A percentile compares a stretch with the other conserved stretches of the same genome.
phyloP scores from a whole-genome alignment of 2,329 filamentous ascomycete species.

The Bipolaris victoriae region DNA sequence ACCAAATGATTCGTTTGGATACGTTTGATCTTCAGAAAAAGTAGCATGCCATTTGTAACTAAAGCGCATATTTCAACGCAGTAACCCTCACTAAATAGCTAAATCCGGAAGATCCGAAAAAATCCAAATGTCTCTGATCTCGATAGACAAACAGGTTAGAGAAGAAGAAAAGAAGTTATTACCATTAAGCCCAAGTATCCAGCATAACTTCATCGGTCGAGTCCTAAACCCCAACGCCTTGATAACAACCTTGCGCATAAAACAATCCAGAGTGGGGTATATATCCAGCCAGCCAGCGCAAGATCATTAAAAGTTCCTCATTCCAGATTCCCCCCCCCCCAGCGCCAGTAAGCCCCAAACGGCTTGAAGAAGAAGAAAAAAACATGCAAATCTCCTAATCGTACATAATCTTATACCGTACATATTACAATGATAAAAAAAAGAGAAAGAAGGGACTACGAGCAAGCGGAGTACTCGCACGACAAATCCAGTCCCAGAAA shows the following conservation, averaged over 20 bases:
- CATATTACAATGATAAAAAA: background rate
- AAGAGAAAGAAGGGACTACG: background rate
- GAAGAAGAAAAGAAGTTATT: slow-evolving; percentile 1
- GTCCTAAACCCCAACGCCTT: background rate
- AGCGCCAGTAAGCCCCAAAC: background rate
- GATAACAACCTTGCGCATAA: background rate
- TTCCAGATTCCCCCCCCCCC: background rate
- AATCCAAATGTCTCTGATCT: no score
- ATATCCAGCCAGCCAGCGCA: slow-evolving; percentile 9
- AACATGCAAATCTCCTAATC: background rate
- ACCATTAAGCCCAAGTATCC: slow-evolving; percentile 3
- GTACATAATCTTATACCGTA: slow-evolving; percentile 9
- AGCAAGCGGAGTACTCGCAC: background rate
- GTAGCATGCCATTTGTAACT: background rate
- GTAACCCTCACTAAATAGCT: no score
- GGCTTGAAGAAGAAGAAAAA: background rate
- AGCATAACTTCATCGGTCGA: background rate
- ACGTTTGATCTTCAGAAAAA: background rate
- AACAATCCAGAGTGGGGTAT: slow-evolving; percentile 17
- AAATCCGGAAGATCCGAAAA: no score
- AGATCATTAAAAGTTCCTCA: slow-evolving; percentile 1
- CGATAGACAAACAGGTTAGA: background rate
- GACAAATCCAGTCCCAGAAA: background rate
- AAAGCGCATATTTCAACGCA: no score
- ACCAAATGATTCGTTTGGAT: background rate